A percentile compares a stretch with the other conserved stretches of the same genome.
phyloP scores from a whole-genome alignment of 2,329 filamentous ascomycete genomes.

The Fusarium verrucosum region DNA sequence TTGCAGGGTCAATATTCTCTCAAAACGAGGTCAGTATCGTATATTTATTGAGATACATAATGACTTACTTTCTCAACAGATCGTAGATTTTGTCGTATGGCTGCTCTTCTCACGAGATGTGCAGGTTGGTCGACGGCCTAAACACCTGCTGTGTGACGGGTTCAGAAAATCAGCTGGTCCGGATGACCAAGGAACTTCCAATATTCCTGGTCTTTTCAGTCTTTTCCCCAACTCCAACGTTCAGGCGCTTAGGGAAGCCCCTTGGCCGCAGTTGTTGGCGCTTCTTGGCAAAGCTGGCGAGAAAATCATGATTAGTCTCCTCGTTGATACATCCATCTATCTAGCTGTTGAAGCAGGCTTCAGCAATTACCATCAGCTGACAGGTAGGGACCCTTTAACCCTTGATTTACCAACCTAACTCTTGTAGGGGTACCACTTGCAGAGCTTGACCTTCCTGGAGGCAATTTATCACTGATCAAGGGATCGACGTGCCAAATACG shows the following conservation, averaged over 20 bases:
- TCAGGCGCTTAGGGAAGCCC: constrained; percentile 69
- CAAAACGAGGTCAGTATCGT: constrained; percentile 67
- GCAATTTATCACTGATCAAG: constrained; percentile 7
- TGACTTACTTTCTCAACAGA: constrained; percentile 56
- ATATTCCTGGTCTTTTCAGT: constrained; percentile 72
- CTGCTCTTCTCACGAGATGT: constrained; percentile 72
- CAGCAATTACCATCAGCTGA: constrained; percentile 80
- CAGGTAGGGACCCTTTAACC: constrained; percentile 63
- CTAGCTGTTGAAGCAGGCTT: constrained; percentile 64
- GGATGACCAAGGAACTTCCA: constrained; percentile 46
- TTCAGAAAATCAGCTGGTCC: constrained; percentile 65
- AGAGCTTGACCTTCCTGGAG: constrained; percentile 51
- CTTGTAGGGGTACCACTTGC: constrained; percentile 60
- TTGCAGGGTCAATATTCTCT: constrained; percentile 57
- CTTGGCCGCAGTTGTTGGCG: constrained; percentile 80
- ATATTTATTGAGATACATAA: not conserved
- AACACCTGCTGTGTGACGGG: constrained; percentile 85
- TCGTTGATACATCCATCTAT: constrained; percentile 83
- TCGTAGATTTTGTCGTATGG: constrained; percentile 82
- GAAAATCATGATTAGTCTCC: constrained; percentile 77
- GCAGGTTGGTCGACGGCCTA: constrained; percentile 60
- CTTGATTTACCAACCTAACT: not conserved
- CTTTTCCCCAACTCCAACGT: constrained; percentile 76
- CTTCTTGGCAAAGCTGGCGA: constrained; percentile 81
- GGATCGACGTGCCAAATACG: constrained; percentile 7